Conservation (phyloP, 257 asterid genomes). For the Thymus mandschuricus region DNA sequence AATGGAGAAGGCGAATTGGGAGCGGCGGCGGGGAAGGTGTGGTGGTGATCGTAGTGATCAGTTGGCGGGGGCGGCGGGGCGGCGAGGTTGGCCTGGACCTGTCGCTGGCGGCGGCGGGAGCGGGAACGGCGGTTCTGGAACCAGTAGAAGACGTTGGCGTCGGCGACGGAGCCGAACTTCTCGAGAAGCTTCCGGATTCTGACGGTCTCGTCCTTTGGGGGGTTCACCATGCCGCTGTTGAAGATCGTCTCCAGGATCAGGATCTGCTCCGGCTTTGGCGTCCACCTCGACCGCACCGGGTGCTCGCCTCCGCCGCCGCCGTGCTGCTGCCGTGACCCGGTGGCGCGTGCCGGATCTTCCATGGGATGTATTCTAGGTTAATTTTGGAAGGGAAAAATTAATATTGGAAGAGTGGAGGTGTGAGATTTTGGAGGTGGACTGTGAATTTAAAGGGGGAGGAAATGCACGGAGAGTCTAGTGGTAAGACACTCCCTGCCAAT, state of each 20-base stretch:
- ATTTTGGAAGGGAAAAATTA: background rate
- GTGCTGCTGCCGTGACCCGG: slow-evolving; percentile 34
- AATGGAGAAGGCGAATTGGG: background rate
- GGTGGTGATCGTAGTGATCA: slow-evolving; percentile 31
- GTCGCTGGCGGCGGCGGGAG: slow-evolving; percentile 75
- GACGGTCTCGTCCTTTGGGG: slow-evolving; percentile 70
- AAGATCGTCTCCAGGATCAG: slow-evolving; percentile 81
- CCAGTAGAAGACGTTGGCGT: slow-evolving; percentile 88
- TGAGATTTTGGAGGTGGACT: slow-evolving; percentile 20
- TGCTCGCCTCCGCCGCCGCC: slow-evolving; percentile 16
- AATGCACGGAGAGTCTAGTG: background rate
- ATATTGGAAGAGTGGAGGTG: background rate
- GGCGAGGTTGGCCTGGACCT: slow-evolving; percentile 50
- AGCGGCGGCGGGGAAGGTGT: background rate
- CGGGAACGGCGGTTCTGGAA: slow-evolving; percentile 89
- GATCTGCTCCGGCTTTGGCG: slow-evolving; percentile 84
- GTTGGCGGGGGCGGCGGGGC: slow-evolving; percentile 14
- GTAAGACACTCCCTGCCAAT: too few relatives aligned
- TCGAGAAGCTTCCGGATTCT: slow-evolving; percentile 66
- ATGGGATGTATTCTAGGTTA: slow-evolving; percentile 16
- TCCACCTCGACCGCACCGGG: slow-evolving; percentile 74
- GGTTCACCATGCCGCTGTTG: slow-evolving; percentile 85
- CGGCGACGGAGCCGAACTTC: slow-evolving; percentile 75
- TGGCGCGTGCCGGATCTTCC: slow-evolving; percentile 47
- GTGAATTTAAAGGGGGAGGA: slow-evolving; percentile 39